phyloP scores from a whole-genome alignment of 164 flowering plant genomes.

The Liriodendron chinense region DNA sequence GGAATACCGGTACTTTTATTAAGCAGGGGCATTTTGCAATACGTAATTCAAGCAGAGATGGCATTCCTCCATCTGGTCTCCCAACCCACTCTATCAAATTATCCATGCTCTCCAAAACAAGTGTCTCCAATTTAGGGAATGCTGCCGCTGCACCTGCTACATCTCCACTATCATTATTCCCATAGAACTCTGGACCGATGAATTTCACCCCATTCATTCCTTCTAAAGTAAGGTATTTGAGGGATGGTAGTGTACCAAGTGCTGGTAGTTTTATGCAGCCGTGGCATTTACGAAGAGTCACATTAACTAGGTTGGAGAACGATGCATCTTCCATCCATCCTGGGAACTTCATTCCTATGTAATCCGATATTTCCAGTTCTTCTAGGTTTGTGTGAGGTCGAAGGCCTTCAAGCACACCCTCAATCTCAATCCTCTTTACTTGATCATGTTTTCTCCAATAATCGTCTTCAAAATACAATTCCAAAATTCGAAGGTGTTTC shows the following conservation, averaged over 20 bases:
- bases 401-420: neutral
- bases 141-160: neutral
- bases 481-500: conserved; percentile 12
- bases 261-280: neutral
- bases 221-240: neutral
- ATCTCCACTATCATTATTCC: neutral
- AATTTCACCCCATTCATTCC: neutral
- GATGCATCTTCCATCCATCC: neutral
- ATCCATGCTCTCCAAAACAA: neutral
- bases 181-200: neutral
- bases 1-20: conserved; percentile 5
- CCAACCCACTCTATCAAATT: conserved; percentile 1
- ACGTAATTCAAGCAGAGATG: neutral
- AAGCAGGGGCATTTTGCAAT: neutral
- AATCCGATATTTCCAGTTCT: neutral
- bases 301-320: neutral
- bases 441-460: neutral
- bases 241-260: conserved; percentile 9
- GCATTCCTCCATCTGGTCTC: conserved; percentile 3
- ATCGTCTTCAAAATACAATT: neutral
- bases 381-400: neutral
- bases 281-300: neutral
- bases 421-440: neutral
- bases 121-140: conserved; percentile 2
- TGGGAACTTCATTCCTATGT: neutral